Evolutionary conservation across 2,329 filamentous ascomycete species (phyloP).

Genomic region (Diaporthe vaccinii): DNA sequence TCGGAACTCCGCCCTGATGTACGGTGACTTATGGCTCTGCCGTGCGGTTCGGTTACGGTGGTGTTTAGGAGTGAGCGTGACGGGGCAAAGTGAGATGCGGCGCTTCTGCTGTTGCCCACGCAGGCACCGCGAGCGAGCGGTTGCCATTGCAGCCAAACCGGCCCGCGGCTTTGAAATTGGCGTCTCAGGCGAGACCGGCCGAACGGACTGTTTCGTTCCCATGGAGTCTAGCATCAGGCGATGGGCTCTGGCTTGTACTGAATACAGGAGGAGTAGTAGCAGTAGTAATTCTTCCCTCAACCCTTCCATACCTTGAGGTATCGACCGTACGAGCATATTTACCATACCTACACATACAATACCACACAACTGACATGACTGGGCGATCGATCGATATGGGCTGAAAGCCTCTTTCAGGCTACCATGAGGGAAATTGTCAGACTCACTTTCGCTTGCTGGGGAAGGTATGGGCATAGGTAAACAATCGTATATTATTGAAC

Average conservation of each 20-base stretch:
- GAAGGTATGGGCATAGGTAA: neutral
- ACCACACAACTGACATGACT: neutral
- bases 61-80: neutral
- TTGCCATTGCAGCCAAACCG: neutral
- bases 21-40: neutral
- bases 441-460: neutral
- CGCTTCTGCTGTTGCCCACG: neutral
- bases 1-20: neutral
- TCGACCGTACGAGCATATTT: neutral
- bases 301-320: neutral
- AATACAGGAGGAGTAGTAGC: constrained; percentile 19
- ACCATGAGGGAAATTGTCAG: neutral
- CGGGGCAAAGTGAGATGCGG: neutral
- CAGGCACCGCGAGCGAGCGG: neutral
- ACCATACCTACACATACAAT: neutral
- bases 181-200: neutral
- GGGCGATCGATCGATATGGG: neutral
- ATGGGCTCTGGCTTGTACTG: constrained; percentile 31
- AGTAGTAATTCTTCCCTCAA: constrained; percentile 34
- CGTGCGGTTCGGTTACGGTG: neutral
- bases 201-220: neutral
- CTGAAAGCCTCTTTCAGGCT: neutral
- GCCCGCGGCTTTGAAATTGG: constrained; percentile 9
- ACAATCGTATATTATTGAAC: constrained; percentile 9
- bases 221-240: constrained; percentile 18